Evolutionary conservation across 2,329 filamentous ascomycete species (phyloP).

Genomic region (Chalaropsis thielavioides): DNA sequence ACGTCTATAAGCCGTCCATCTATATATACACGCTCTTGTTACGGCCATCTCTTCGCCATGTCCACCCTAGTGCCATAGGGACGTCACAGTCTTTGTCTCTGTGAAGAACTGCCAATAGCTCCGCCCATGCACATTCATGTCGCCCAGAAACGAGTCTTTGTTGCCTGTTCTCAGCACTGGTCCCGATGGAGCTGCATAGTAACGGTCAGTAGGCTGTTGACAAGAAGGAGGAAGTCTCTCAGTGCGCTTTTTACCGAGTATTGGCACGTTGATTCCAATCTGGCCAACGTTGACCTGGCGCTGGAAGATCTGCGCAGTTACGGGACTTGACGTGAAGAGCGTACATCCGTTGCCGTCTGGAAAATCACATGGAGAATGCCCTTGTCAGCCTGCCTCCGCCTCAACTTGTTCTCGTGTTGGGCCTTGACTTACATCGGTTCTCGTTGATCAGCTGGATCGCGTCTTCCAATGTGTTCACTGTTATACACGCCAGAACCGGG

Average conservation of each 20-base stretch:
- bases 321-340: constrained; percentile 20
- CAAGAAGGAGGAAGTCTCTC: neutral
- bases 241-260: constrained; percentile 17
- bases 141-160: constrained; percentile 22
- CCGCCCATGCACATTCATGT: constrained; percentile 17
- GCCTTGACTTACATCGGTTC: constrained; percentile 19
- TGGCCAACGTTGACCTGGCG: constrained; percentile 21
- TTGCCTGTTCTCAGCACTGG: constrained; percentile 20
- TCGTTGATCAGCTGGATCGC: constrained; percentile 24
- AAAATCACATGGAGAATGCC: neutral
- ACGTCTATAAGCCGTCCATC: too few relatives aligned
- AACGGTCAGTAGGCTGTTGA: neutral
- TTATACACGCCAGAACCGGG: constrained; percentile 21
- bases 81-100: constrained; percentile 20
- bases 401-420: neutral
- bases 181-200: constrained; percentile 18
- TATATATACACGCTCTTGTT: neutral
- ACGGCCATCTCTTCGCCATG: neutral
- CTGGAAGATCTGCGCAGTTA: constrained; percentile 20
- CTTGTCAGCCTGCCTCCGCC: neutral
- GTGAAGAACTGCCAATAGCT: constrained; percentile 21
- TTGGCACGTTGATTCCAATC: constrained; percentile 22
- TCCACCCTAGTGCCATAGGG: constrained; percentile 24
- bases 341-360: constrained; percentile 22
- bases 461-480: constrained; percentile 21